Base-by-base conservation (phyloP, 2,329 filamentous ascomycete species). In the Aspergillus jensenii region DNA sequence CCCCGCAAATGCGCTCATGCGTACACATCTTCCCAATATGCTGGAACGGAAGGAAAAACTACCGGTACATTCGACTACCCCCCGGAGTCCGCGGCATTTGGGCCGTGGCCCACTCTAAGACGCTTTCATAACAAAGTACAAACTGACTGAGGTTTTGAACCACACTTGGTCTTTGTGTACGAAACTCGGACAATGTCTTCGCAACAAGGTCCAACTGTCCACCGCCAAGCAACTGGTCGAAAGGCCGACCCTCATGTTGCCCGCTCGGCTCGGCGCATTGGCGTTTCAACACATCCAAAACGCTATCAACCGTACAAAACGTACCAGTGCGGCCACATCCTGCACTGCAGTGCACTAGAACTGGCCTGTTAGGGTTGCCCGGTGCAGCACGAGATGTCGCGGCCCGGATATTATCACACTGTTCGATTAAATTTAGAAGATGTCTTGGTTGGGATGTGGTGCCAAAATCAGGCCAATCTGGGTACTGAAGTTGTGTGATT, bases 381-480 rank as follows among this genome's bases (percentile, higher is more conserved):
- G 67, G 60, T 6, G 58, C 49, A 44, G 68, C 55, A 27, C 66
- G 60, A 61, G 67, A 70, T 21, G 67, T 69, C 21, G 67, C 65
- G 79, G 73, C 17, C 77, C 84, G 59, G 73, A 87, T 91, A 35
- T 84, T 81, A 67, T 90, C 95, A 67, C 89, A 90, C 52, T 96
- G 84, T 73, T 97, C 92, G n/a, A 98, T 90, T 15, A 99, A 78
- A 2, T 89, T 90, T 15, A 99, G 82, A 2, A 99, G 82, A 68
- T 98, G 92, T 5, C 87, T 86, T 1, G 95, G 92, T 68, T 96
- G 90, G 0, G 95, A 92, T 0, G 93, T 93, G 0, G 92, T 89
- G 19, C 95, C 95, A 74, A 98, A 97, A 70, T 99, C 95, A 0
- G 95, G 95, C 95, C 95, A 99, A n/a, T 89, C 88, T 0, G 91